A percentile compares a stretch with the other conserved stretches of the same genome.
phyloP scores from a whole-genome alignment of 257 asterid genomes.

The Capsicum chinense region DNA sequence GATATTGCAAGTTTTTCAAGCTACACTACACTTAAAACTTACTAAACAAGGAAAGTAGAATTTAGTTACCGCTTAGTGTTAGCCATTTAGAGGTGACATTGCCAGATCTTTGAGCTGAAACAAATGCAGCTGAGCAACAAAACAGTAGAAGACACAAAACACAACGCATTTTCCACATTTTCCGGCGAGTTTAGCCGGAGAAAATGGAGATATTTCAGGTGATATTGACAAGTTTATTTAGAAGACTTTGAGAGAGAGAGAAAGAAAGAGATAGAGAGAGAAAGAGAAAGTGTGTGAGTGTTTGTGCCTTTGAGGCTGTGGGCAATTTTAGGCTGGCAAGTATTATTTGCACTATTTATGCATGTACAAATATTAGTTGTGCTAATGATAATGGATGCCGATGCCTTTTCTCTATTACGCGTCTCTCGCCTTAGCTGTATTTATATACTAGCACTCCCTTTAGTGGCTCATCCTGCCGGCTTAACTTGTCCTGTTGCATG shows the following conservation, averaged over 20 bases:
- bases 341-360: too few relatives aligned
- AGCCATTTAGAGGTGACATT: constrained; percentile 52
- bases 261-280: neutral
- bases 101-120: constrained; percentile 67
- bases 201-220: neutral
- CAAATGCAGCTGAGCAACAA: constrained; percentile 50
- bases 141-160: constrained; percentile 45
- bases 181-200: constrained; percentile 39
- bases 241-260: constrained; percentile 2
- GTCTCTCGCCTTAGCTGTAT: constrained; percentile 10
- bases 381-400: constrained; percentile 23
- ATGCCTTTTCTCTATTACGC: neutral
- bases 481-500: too few relatives aligned
- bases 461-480: neutral
- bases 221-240: constrained; percentile 4
- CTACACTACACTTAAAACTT: neutral
- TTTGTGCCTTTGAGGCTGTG: neutral
- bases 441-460: neutral
- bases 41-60: neutral
- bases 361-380: too few relatives aligned
- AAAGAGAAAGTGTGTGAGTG: neutral
- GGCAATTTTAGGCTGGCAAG: constrained; percentile 21
- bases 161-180: constrained; percentile 67
- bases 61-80: constrained; percentile 64
- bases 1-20: neutral